Evolutionary conservation across 2,329 filamentous ascomycete species (phyloP).

Genomic region (Ophiostoma triangulosporum): DNA sequence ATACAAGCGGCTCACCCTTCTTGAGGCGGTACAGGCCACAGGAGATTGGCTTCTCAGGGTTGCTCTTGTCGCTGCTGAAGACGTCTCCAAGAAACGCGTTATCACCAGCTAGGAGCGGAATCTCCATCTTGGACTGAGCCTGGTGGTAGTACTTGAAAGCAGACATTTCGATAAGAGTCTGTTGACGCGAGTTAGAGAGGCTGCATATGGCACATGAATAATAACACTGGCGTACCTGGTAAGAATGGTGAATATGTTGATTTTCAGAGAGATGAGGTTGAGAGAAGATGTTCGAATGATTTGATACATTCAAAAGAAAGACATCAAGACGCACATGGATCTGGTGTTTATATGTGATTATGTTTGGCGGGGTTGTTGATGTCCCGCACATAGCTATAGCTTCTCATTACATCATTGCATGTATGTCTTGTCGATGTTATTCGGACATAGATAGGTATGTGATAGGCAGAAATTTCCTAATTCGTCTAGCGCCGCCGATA

Average conservation of each 20-base stretch:
- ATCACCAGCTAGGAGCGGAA: not conserved
- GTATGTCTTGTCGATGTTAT: not conserved
- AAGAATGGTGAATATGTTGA: too few species aligned
- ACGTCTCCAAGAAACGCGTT: not conserved
- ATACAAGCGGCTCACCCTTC: not conserved
- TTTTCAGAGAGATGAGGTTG: not conserved
- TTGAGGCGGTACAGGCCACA: constrained; percentile 2
- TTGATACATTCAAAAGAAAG: not conserved
- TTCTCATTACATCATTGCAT: not conserved
- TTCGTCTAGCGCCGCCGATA: not conserved
- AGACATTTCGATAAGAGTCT: not conserved
- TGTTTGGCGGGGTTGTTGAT: not conserved
- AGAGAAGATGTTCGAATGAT: too few species aligned
- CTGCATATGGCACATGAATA: too few species aligned
- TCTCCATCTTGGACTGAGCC: constrained; percentile 2
- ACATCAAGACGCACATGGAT: not conserved
- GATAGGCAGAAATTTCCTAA: not conserved
- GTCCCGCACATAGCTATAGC: not conserved
- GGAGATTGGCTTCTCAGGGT: constrained; percentile 1
- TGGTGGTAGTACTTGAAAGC: constrained; percentile 1
- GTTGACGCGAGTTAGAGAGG: not conserved
- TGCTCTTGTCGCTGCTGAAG: not conserved
- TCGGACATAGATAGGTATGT: not conserved
- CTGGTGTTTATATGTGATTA: not conserved
- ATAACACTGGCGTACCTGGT: not conserved